These are phyloP conservation scores for Thelonectria olida DNA, from an alignment of 2,329 filamentous ascomycete genomes.

Conservation along the genomic window DNA sequence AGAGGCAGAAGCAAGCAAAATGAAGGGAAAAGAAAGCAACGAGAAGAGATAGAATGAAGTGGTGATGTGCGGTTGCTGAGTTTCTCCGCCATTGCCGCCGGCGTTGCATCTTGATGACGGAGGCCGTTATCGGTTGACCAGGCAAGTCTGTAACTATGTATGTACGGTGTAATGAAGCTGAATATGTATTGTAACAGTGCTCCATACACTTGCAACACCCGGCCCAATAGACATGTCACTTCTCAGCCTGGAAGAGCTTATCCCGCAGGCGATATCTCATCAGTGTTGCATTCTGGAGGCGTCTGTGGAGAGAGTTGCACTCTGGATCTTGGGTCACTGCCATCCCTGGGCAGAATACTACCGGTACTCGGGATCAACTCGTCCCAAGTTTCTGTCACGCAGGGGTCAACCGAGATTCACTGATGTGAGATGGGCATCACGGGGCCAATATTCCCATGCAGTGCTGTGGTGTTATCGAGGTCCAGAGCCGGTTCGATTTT, in stretches of 20 bases:
- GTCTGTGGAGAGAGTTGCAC: constrained; percentile 14
- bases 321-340: constrained; percentile 10
- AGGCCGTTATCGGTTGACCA: not conserved
- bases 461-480: not conserved
- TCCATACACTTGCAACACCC: not conserved
- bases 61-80: not conserved
- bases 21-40: constrained; percentile 5
- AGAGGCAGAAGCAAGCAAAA: constrained; percentile 1
- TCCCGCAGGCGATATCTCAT: constrained; percentile 1
- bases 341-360: not conserved
- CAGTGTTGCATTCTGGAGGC: not conserved
- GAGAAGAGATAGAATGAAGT: not conserved
- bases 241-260: not conserved
- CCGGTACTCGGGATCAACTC: not conserved
- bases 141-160: not conserved
- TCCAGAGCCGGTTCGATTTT: not conserved
- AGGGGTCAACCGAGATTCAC: not conserved
- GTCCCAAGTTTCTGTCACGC: too few relatives aligned
- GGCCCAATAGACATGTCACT: constrained; percentile 9
- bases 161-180: not conserved
- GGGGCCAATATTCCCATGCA: not conserved
- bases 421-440: not conserved
- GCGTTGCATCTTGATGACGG: constrained; percentile 15
- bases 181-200: not conserved
- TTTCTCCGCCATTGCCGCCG: constrained; percentile 9